Evolutionary conservation across 495 filamentous ascomycete species (phyloP), one percentile per base, ranked within the genome.

Genomic region (Hapsidospora chrysogenum): DNA sequence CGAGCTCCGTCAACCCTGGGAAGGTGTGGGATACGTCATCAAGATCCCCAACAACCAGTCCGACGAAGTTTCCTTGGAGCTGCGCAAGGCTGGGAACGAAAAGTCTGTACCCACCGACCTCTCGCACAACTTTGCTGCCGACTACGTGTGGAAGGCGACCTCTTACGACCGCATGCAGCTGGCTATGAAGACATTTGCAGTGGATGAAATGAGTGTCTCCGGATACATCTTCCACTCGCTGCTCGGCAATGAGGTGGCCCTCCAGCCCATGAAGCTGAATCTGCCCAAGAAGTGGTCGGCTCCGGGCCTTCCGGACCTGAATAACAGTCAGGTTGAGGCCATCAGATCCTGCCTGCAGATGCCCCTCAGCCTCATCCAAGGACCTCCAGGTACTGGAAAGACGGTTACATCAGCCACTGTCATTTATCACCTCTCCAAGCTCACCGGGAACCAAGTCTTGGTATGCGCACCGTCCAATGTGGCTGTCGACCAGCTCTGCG

Each of bases 11-110:
- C 66, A 85, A 20, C 77, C 85, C 40, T 99, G 89, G 89, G 89
- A 99, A 50, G 89, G 89, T 16, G 92, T 99, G 17, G 89, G 89
- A 35, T 99, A 99, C 55, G 89, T 99, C 35, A 85, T 96, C 58
- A 99, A 99, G 60, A 96, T 99, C 41, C 89, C 89, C 5, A 96
- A 99, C 65, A 96, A 96, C 54, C 85, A 94, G 60, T 94, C 85
- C 11, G 92, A 99, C 46, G 92, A 99, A 50, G 89, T 99, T 33
- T 89, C 84, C 10, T 79, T 99, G 34, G 89, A 99, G 51, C 61
- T 99, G 45, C 80, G 89, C 20, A 64, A 65, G 45, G 60, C 63
- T 0, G 54, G 53, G 25, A 78, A 84, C 41, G 85, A 95, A 56
- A 96, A 96, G 51, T 83, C 80, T 18, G 85, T 96, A 5, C 87